Percentiles rank a stretch among this genome's conserved stretches.
These are phyloP conservation scores for Lentinus polychrous DNA, from an alignment of 1,284 basidiomycete genomes.

Conservation along the genomic window DNA sequence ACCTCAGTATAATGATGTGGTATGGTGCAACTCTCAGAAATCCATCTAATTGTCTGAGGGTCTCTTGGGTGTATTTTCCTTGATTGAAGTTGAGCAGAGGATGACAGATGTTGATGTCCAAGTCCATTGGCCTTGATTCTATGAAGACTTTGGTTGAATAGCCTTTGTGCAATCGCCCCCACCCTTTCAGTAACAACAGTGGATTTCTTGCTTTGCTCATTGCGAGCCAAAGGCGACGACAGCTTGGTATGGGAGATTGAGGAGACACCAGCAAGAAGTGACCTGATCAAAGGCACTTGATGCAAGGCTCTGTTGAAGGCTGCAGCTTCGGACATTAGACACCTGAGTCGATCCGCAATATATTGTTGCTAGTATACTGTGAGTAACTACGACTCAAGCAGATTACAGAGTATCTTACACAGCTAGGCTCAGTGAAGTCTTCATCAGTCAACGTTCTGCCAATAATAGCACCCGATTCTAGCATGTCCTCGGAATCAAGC, in stretches of 20 bases:
- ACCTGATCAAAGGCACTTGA: no score
- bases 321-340: neutral
- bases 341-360: no score
- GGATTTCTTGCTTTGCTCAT: no score
- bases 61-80: slow-evolving; percentile 34
- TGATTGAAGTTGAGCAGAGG: neutral
- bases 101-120: neutral
- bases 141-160: slow-evolving; percentile 3
- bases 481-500: slow-evolving; percentile 9
- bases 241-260: no score
- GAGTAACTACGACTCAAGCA: no score
- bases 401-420: slow-evolving; percentile 27
- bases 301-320: neutral
- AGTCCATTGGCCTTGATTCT: neutral
- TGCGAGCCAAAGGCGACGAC: no score
- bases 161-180: slow-evolving; percentile 1
- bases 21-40: slow-evolving; percentile 18
- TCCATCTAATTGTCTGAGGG: slow-evolving; percentile 45
- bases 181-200: slow-evolving; percentile 3
- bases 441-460: slow-evolving; percentile 25
- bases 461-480: slow-evolving; percentile 16
- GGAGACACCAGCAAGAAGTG: no score
- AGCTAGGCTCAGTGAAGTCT: slow-evolving; percentile 36
- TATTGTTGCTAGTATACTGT: no score
- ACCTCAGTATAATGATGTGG: slow-evolving; percentile 37